Evolutionary conservation across 2,329 filamentous ascomycete species (phyloP).

Genomic region (Fusarium phyllophilum): DNA sequence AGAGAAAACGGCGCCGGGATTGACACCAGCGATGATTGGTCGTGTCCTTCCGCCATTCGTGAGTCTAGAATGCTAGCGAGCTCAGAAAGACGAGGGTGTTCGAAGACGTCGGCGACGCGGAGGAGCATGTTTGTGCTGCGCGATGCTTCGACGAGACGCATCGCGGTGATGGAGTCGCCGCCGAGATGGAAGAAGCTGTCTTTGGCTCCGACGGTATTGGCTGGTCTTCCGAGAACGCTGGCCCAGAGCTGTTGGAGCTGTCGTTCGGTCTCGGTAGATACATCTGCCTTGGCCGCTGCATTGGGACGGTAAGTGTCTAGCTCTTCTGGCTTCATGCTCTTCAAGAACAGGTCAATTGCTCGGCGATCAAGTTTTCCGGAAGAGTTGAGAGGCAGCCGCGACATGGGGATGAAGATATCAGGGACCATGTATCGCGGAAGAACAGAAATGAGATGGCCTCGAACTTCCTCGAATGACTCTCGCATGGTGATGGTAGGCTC

Average conservation of each 20-base stretch:
- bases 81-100: neutral
- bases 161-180: neutral
- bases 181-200: slow-evolving; percentile 3
- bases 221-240: neutral
- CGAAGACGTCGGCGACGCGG: neutral
- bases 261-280: neutral
- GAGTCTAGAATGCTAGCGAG: neutral
- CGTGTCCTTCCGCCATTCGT: fast-evolving
- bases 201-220: neutral
- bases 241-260: neutral
- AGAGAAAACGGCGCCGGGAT: neutral
- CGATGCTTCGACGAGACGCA: neutral
- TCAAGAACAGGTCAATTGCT: neutral
- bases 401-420: neutral
- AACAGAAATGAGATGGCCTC: neutral
- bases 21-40: neutral
- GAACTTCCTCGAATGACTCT: neutral
- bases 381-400: neutral
- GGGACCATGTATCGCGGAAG: slow-evolving; percentile 2
- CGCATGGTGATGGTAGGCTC: neutral
- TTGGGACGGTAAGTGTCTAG: neutral
- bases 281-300: neutral
- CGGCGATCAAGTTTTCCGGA: neutral
- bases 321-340: neutral
- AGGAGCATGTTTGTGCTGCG: neutral